Evolutionary conservation across 768 basidiomycete species (phyloP), one percentile per base, ranked within the genome.

Genomic region (Pulveroboletus sp.): DNA sequence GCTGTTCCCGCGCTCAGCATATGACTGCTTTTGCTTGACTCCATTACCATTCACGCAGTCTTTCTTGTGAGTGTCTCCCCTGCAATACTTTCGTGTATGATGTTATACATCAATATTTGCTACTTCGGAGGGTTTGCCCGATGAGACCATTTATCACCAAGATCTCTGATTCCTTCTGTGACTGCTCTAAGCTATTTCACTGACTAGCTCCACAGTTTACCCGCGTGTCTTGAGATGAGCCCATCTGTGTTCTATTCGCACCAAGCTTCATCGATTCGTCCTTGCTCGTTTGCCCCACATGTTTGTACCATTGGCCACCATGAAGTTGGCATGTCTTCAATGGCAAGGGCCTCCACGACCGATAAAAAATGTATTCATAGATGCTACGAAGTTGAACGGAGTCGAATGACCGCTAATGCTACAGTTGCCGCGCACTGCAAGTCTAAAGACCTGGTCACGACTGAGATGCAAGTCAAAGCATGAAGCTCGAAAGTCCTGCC

Each of bases 91-190:
- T 40, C 27, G 31, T 50, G 38, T 33, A 67, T 77, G 76, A 76
- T 77, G 72, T 60, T 71, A 76, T 62, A 62, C 66, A 72, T 58
- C 49, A 69, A 79, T 81, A 81, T 81, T 81, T 81, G 80, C 81
- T 82, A 81, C 80, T 82, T 81, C 78, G 74, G 79, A 81, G 78
- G 72, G 70, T 57, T 66, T 35, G 58, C 68, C 73, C 77, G 57
- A 80, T 82, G 81, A 82, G 80, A 80, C 73, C 50, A 78, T 63
- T 73, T 71, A 76, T 77, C 79, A 81, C 81, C 81, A 81, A 82
- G 81, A 82, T 83, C 81, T 78, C 81, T 82, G 80, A 82, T 49
- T 32, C n/a, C 4, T 49, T 39, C 9, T 47, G 6, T 39, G 33
- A 33, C 15, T 47, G 6, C 21, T n/a, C 12, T 5, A 21, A 14